Evolutionary conservation across 805 yeast species (phyloP).

Genomic region (Ogataea naganishii): DNA sequence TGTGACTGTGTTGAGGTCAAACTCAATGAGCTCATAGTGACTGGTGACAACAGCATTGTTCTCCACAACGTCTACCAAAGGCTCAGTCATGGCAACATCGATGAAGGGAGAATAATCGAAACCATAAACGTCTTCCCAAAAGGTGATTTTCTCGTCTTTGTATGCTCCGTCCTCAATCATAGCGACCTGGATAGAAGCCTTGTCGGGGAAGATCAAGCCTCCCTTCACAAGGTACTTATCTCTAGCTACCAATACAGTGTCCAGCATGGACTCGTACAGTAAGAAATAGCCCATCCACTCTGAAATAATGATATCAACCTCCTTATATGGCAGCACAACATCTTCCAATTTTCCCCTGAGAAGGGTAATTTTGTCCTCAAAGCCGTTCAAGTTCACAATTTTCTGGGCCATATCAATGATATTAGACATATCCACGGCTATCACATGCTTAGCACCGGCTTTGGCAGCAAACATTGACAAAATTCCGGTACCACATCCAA

Average conservation of each 20-base stretch:
- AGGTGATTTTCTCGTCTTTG: conserved; percentile 83
- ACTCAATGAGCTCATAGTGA: conserved; percentile 59
- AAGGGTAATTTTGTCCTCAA: conserved; percentile 76
- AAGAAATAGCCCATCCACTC: conserved; percentile 99
- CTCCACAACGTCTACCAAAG: conserved; percentile 93
- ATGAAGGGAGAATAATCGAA: conserved; percentile 92
- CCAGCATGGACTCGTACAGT: conserved; percentile 95
- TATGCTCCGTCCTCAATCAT: conserved; percentile 90
- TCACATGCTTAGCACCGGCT: conserved; percentile 98
- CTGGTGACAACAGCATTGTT: conserved; percentile 65
- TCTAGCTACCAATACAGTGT: conserved; percentile 90
- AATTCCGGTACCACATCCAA: conserved; percentile 98
- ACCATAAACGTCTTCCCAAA: conserved; percentile 97
- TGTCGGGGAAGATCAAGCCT: conserved; percentile 93
- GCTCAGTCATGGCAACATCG: conserved; percentile 82
- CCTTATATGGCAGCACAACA: conserved; percentile 70
- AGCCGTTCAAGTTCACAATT: conserved; percentile 77
- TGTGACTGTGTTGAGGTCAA: conserved; percentile 85
- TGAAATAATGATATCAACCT: conserved; percentile 90
- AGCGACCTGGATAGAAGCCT: conserved; percentile 82
- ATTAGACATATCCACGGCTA: conserved; percentile 95
- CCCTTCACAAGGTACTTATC: conserved; percentile 76
- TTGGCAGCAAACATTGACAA: conserved; percentile 95
- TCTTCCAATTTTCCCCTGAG: conserved; percentile 93
- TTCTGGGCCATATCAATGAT: conserved; percentile 95